These are phyloP conservation scores for Solanum lycopersicoides DNA, from an alignment of 257 asterid species.

Conservation along the genomic window DNA sequence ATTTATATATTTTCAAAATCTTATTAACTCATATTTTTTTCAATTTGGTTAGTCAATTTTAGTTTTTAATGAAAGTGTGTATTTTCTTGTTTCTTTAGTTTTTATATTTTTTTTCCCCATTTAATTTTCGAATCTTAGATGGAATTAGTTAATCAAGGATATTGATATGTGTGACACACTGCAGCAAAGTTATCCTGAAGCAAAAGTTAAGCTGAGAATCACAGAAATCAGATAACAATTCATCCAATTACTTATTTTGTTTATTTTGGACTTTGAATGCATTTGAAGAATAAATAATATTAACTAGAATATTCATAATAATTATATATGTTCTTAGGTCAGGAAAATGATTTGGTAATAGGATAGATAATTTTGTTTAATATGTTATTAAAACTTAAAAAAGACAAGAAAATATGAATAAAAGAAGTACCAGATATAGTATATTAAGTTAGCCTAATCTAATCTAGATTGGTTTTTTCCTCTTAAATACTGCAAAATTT, in stretches of 20 bases:
- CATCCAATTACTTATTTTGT: neutral
- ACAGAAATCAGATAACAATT: neutral
- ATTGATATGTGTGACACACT: conserved; percentile 20
- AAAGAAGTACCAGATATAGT: too few species aligned
- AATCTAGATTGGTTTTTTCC: too few species aligned
- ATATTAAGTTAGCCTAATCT: neutral
- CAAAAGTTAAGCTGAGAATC: neutral
- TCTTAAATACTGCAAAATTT: too few species aligned
- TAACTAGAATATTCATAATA: too few species aligned
- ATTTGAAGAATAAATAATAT: too few species aligned
- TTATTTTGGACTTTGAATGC: too few species aligned
- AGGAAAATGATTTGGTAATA: too few species aligned
- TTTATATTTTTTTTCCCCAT: neutral
- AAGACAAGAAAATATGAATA: too few species aligned
- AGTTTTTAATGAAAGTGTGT: neutral
- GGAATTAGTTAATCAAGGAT: neutral
- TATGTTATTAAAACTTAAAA: too few species aligned
- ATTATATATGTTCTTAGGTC: too few species aligned
- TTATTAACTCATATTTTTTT: neutral
- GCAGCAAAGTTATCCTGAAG: conserved; percentile 12
- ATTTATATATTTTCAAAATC: neutral
- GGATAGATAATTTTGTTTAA: too few species aligned
- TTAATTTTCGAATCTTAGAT: neutral
- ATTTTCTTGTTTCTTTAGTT: neutral
- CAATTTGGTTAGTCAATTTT: neutral